Conservation (phyloP, 495 filamentous ascomycete species). For the Penicillium waksmanii region DNA sequence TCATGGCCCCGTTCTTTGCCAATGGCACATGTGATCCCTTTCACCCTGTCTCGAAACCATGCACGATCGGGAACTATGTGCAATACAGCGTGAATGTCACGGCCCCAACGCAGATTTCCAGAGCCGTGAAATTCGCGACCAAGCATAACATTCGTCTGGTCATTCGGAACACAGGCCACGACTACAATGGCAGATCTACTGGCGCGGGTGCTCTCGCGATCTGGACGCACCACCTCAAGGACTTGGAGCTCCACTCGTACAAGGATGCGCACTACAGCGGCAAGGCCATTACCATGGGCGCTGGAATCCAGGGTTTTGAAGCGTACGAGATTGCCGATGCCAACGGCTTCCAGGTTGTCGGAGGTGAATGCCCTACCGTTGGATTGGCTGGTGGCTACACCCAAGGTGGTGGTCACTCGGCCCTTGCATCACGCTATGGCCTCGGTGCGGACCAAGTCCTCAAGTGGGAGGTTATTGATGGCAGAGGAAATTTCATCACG, state of each 20-base stretch:
- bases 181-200: constrained; percentile 60
- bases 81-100: constrained; percentile 51
- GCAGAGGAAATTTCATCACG: constrained; percentile 49
- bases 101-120: constrained; percentile 32
- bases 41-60: constrained; percentile 49
- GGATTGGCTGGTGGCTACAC: constrained; percentile 58
- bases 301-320: constrained; percentile 43
- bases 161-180: constrained; percentile 67
- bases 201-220: constrained; percentile 55
- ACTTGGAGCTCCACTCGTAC: constrained; percentile 43
- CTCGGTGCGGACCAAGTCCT: constrained; percentile 67
- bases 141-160: constrained; percentile 62
- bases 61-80: constrained; percentile 61
- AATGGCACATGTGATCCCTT: constrained; percentile 62
- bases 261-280: constrained; percentile 45
- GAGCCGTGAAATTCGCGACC: constrained; percentile 50
- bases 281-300: constrained; percentile 54
- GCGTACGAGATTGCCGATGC: constrained; percentile 47
- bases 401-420: constrained; percentile 64
- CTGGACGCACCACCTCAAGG: constrained; percentile 63
- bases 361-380: constrained; percentile 40
- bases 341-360: constrained; percentile 28
- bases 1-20: constrained; percentile 47
- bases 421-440: constrained; percentile 55
- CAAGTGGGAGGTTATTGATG: constrained; percentile 63